These are phyloP conservation scores for Rhipidocladum racemiflorum DNA, from an alignment of 176 grass and related monocot species.

Conservation along the genomic window DNA sequence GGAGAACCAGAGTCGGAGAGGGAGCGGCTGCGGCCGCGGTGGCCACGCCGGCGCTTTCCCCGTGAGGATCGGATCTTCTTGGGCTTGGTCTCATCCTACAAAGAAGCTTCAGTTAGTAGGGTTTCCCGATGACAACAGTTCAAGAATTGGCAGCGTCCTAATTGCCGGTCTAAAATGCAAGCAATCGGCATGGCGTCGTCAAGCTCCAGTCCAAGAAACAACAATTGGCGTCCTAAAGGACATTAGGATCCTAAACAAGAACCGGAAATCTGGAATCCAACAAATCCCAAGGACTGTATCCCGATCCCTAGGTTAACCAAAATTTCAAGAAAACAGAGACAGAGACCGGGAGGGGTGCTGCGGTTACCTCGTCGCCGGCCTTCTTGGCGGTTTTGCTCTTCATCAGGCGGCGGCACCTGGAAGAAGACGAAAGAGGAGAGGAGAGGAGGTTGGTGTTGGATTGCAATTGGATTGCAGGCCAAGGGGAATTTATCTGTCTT, in stretches of 20 bases:
- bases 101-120: slow-evolving; percentile 13
- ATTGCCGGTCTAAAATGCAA: not conserved
- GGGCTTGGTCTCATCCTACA: slow-evolving; percentile 36
- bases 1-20: slow-evolving; percentile 25
- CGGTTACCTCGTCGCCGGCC: slow-evolving; percentile 29
- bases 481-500: too few relatives aligned
- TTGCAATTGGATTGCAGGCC: too few relatives aligned
- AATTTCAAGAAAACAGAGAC: not conserved
- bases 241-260: not conserved
- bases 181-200: not conserved
- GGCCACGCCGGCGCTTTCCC: slow-evolving; percentile 20
- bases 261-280: not conserved
- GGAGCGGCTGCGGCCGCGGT: not conserved
- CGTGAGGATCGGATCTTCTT: slow-evolving; percentile 47
- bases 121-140: not conserved
- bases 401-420: slow-evolving; percentile 21
- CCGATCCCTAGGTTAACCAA: not conserved
- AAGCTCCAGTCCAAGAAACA: slow-evolving; percentile 4
- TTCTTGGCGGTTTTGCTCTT: slow-evolving; percentile 34
- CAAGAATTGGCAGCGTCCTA: not conserved
- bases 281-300: not conserved
- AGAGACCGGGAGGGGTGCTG: not conserved
- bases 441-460: not conserved
- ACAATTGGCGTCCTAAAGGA: not conserved
- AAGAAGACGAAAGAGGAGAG: slow-evolving; percentile 17